phyloP scores from a whole-genome alignment of 345 rosid genomes.

The Boechera stricta region DNA sequence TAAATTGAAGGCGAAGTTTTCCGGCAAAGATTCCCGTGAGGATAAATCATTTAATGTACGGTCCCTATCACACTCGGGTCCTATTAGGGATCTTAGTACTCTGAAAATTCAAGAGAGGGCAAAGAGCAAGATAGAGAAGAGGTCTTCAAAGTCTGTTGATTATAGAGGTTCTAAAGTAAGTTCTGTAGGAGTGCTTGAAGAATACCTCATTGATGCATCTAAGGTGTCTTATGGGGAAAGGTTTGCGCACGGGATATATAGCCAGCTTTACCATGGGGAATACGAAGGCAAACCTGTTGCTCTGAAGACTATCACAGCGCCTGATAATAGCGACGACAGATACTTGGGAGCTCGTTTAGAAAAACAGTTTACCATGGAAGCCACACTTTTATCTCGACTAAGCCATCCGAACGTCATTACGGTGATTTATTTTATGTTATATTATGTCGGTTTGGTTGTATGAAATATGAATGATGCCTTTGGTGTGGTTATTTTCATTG shows the following conservation, averaged over 20 bases:
- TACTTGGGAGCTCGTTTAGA: constrained; percentile 60
- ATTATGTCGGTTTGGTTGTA: not conserved
- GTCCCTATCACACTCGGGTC: constrained; percentile 49
- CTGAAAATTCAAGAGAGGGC: constrained; percentile 54
- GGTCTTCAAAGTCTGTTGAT: constrained; percentile 74
- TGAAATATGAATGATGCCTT: constrained; percentile 3
- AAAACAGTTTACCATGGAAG: constrained; percentile 76
- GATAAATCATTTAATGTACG: constrained; percentile 35
- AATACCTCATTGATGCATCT: constrained; percentile 60
- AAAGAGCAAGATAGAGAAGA: constrained; percentile 59
- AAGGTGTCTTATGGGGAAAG: constrained; percentile 64
- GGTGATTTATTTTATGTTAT: constrained; percentile 49
- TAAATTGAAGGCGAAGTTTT: constrained; percentile 40
- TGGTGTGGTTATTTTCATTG: not conserved
- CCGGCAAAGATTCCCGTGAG: constrained; percentile 45
- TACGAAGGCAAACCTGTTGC: constrained; percentile 81
- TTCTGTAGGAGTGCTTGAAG: constrained; percentile 64
- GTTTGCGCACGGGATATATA: constrained; percentile 76
- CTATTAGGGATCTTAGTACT: constrained; percentile 56
- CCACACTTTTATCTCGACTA: constrained; percentile 66
- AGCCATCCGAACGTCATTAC: constrained; percentile 71
- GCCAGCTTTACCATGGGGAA: constrained; percentile 75
- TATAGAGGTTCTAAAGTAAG: constrained; percentile 61
- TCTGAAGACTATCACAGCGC: constrained; percentile 64
- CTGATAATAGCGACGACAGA: constrained; percentile 65